phyloP scores from a whole-genome alignment of 2,329 filamentous ascomycete species.

The Trichoderma sp. region DNA sequence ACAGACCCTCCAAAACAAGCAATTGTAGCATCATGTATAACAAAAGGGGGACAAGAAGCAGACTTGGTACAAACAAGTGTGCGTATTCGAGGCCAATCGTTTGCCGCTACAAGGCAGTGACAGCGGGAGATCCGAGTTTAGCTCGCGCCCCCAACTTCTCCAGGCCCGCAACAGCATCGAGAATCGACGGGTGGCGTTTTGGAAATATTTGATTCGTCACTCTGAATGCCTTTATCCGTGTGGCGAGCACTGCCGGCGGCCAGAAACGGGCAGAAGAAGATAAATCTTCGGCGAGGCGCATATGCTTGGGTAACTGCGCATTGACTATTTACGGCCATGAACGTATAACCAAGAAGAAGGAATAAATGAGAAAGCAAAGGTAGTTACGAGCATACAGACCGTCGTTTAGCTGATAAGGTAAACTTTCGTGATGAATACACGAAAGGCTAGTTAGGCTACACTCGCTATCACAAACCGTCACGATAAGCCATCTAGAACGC shows the following conservation, averaged over 20 bases:
- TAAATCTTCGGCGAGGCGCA: not conserved
- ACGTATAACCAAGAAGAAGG: not conserved
- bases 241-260: conserved; percentile 3
- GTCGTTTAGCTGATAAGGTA: not conserved
- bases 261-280: not conserved
- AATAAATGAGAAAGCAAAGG: not conserved
- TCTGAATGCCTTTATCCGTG: not conserved
- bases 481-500: not conserved
- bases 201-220: not conserved
- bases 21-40: not conserved
- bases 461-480: not conserved
- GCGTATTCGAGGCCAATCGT: not conserved
- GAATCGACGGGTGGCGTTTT: not conserved
- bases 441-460: not conserved
- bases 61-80: not conserved
- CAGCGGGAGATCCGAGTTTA: conserved; percentile 1
- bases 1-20: conserved; percentile 2
- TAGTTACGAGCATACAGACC: not conserved
- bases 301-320: not conserved
- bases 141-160: conserved; percentile 8
- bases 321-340: not conserved
- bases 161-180: not conserved
- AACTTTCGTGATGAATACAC: too few species aligned
- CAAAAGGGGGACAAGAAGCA: not conserved
- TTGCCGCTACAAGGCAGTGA: not conserved